Percentiles rank a stretch among this genome's conserved stretches.
Evolutionary conservation across 2,329 filamentous ascomycete species (phyloP).

Genomic region (Ophiostoma piceae): DNA sequence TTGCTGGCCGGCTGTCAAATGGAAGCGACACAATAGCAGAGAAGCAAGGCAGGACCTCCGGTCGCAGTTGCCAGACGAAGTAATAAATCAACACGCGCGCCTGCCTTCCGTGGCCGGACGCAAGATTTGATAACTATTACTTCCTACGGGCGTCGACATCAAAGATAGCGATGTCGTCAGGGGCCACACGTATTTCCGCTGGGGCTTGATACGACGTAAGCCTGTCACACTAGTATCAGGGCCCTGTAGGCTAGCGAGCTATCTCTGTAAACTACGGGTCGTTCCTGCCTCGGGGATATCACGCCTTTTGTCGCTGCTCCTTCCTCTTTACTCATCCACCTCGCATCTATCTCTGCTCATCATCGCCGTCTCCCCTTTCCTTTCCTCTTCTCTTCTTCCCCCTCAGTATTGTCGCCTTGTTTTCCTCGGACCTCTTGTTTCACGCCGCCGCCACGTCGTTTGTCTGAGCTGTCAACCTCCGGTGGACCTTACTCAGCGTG

Average conservation of each 20-base stretch:
- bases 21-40: background rate
- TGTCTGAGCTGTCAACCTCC: background rate
- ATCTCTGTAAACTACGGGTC: conserved; percentile 10
- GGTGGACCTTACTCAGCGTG: background rate
- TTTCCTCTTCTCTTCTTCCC: background rate
- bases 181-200: conserved; percentile 1
- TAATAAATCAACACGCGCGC: background rate
- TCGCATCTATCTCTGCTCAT: background rate
- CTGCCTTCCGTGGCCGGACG: background rate
- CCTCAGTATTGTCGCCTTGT: background rate
- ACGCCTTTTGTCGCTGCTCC: background rate
- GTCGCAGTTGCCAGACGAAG: background rate
- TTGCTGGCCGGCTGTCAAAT: background rate
- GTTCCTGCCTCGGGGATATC: conserved; percentile 8
- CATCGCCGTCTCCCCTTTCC: background rate
- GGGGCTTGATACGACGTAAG: conserved; percentile 8
- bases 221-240: conserved; percentile 11
- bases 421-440: background rate
- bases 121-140: background rate
- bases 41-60: background rate
- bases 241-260: background rate
- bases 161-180: conserved; percentile 7
- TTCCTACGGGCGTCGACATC: background rate
- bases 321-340: background rate
- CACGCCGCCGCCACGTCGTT: background rate